phyloP scores from a whole-genome alignment of 2,329 filamentous ascomycete species.

The Ilyonectria mors-panacis region DNA sequence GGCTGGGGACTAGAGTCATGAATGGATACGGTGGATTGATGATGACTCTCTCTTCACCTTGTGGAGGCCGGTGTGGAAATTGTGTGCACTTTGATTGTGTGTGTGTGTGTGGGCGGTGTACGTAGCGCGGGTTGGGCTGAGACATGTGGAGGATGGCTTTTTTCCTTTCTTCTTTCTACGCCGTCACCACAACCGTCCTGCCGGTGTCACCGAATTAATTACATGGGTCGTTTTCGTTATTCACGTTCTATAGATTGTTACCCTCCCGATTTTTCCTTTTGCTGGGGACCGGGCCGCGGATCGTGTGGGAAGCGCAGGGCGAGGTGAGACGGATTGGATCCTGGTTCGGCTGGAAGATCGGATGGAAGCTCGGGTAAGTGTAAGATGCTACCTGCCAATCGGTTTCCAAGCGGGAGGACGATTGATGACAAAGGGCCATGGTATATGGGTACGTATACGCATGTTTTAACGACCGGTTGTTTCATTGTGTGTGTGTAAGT shows the following conservation, averaged over 20 bases:
- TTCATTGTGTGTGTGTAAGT: neutral
- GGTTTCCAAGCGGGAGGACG: neutral
- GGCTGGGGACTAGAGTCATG: neutral
- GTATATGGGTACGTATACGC: neutral
- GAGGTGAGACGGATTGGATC: slow-evolving; percentile 14
- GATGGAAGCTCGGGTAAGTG: slow-evolving; percentile 14
- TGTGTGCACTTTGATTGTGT: neutral
- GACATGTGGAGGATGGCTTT: neutral
- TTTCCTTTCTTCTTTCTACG: neutral
- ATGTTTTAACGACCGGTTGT: neutral
- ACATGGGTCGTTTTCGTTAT: neutral
- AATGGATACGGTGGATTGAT: neutral
- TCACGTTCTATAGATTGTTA: too few species aligned
- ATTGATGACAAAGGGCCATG: neutral
- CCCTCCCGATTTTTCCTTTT: neutral
- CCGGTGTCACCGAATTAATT: neutral
- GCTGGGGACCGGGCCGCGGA: slow-evolving; percentile 12
- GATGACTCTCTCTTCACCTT: neutral
- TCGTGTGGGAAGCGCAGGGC: slow-evolving; percentile 20
- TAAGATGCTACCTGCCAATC: neutral
- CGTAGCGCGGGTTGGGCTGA: neutral
- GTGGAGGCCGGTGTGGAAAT: neutral
- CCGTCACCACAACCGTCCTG: neutral
- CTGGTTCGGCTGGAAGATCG: slow-evolving; percentile 27
- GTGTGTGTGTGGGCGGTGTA: neutral